Evolutionary conservation across 441 rosid genomes (phyloP).

Genomic region (Adansonia grandidieri): DNA sequence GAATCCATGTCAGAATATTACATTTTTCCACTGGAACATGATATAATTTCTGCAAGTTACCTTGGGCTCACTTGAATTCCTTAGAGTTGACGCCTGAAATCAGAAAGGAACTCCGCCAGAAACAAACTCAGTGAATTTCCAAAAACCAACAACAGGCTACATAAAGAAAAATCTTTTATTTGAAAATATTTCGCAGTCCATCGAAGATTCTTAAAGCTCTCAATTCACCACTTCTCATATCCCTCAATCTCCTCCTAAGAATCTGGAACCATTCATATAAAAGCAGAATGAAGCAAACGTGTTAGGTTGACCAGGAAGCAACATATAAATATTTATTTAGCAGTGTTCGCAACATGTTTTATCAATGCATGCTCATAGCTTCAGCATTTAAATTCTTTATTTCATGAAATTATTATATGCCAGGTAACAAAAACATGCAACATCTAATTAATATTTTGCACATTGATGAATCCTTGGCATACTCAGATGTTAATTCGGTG

Average conservation of each 20-base stretch:
- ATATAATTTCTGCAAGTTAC: not conserved
- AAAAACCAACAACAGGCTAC: not conserved
- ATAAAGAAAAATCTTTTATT: constrained; percentile 36
- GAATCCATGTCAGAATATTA: not conserved
- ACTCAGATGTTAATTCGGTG: not conserved
- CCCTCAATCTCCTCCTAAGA: constrained; percentile 82
- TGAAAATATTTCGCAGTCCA: constrained; percentile 71
- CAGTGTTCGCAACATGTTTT: not conserved
- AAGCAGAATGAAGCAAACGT: not conserved
- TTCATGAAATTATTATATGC: not conserved
- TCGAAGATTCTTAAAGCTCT: constrained; percentile 71
- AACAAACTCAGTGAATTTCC: not conserved
- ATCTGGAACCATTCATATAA: constrained; percentile 49
- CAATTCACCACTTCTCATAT: constrained; percentile 87
- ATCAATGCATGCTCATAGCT: not conserved
- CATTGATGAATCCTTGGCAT: not conserved
- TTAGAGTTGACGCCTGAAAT: not conserved
- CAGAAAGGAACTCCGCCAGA: not conserved
- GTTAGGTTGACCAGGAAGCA: not conserved
- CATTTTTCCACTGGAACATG: constrained; percentile 3
- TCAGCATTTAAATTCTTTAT: not conserved
- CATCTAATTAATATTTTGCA: not conserved
- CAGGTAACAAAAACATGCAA: not conserved
- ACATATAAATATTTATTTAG: not conserved
- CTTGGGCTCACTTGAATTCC: constrained; percentile 16